A percentile compares a stretch with the other conserved stretches of the same genome.
Conservation (phyloP, 495 filamentous ascomycete species). For the Neurospora intermedia region DNA sequence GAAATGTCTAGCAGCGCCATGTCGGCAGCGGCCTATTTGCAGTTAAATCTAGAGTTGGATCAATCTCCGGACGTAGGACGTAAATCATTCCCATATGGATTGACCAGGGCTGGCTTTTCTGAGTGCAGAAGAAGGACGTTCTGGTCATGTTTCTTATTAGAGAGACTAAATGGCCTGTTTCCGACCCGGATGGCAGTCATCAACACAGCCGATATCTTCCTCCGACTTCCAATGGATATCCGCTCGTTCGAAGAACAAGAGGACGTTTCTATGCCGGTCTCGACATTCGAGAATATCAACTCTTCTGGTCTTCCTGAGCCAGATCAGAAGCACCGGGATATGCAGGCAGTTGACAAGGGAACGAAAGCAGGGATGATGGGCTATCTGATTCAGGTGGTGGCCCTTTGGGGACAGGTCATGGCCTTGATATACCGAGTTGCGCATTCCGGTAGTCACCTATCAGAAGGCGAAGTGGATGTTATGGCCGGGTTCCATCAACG, state of each 20-base stretch:
- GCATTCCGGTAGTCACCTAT: slow-evolving; percentile 26
- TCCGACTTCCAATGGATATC: slow-evolving; percentile 50
- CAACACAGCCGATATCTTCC: slow-evolving; percentile 46
- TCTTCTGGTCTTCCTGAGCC: background rate
- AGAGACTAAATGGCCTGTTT: slow-evolving; percentile 50
- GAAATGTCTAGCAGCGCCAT: slow-evolving; percentile 50
- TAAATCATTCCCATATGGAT: slow-evolving; percentile 41
- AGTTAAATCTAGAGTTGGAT: slow-evolving; percentile 51
- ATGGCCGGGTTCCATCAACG: slow-evolving; percentile 41
- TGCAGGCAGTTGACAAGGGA: background rate
- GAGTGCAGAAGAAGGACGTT: slow-evolving; percentile 59
- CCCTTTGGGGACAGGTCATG: slow-evolving; percentile 56
- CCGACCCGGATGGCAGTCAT: slow-evolving; percentile 35
- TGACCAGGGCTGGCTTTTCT: slow-evolving; percentile 45
- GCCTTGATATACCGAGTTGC: slow-evolving; percentile 44
- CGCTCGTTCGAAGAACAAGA: slow-evolving; percentile 46
- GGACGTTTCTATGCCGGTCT: slow-evolving; percentile 39
- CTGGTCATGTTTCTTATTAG: slow-evolving; percentile 54
- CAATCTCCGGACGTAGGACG: slow-evolving; percentile 35
- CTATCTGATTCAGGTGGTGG: slow-evolving; percentile 47
- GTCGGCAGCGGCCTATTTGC: slow-evolving; percentile 44
- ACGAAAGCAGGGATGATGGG: slow-evolving; percentile 42
- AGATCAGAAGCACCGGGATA: background rate
- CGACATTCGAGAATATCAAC: slow-evolving; percentile 10
- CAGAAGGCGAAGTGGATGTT: slow-evolving; percentile 8